Conservation (phyloP, 495 filamentous ascomycete species). For the Lineolata rhizophorae region DNA sequence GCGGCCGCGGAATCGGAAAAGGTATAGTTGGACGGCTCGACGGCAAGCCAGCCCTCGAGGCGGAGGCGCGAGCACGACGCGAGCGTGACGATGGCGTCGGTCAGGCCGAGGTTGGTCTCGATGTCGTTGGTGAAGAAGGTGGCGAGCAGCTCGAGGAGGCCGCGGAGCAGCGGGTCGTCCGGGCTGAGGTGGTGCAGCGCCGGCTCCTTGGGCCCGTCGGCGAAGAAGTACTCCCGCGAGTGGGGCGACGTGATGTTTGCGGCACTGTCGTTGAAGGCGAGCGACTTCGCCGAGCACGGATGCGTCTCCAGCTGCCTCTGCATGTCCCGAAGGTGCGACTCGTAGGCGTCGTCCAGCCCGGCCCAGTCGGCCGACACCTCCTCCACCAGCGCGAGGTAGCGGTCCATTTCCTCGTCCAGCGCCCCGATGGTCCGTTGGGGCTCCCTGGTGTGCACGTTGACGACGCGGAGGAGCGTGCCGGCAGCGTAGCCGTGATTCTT, state of each 20-base stretch:
- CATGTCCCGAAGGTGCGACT: constrained; percentile 62
- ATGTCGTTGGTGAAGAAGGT: constrained; percentile 77
- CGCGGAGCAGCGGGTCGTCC: constrained; percentile 49
- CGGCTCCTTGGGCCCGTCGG: too few species aligned
- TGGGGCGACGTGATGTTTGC: constrained; percentile 14
- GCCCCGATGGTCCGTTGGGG: constrained; percentile 50
- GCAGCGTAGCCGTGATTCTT: constrained; percentile 73
- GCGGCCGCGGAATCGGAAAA: constrained; percentile 20
- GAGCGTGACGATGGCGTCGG: constrained; percentile 61
- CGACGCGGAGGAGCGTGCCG: constrained; percentile 45
- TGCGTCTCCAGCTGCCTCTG: constrained; percentile 60
- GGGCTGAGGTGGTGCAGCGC: constrained; percentile 12
- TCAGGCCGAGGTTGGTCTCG: constrained; percentile 70
- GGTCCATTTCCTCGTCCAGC: constrained; percentile 57
- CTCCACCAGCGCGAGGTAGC: constrained; percentile 48
- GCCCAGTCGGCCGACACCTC: constrained; percentile 50
- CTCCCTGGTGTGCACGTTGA: constrained; percentile 24
- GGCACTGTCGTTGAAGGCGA: constrained; percentile 1
- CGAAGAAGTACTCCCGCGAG: too few species aligned
- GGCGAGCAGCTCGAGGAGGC: constrained; percentile 43
- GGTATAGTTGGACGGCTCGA: constrained; percentile 40
- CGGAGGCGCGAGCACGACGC: constrained; percentile 63
- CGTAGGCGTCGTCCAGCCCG: constrained; percentile 57
- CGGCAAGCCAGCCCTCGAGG: constrained; percentile 75
- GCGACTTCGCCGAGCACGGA: constrained; percentile 34